Evolutionary conservation across 768 basidiomycete genomes (phyloP).

Genomic region (Calocybe gangraenosa): DNA sequence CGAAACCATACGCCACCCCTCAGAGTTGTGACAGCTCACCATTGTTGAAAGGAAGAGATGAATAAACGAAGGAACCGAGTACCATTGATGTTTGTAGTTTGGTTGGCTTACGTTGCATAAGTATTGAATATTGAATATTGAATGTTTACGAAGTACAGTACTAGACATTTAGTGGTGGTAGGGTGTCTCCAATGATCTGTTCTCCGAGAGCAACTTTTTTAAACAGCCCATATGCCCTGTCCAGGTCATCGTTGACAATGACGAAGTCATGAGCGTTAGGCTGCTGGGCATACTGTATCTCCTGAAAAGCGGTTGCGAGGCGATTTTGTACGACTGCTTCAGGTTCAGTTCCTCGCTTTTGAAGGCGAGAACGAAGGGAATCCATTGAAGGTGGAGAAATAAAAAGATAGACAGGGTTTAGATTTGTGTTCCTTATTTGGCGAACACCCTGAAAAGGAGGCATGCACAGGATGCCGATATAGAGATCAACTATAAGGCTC

Average conservation of each 20-base stretch:
- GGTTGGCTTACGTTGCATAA: too few relatives aligned
- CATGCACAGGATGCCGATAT: slow-evolving; percentile 10
- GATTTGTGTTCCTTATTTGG: slow-evolving; percentile 78
- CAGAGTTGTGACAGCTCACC: slow-evolving; percentile 46
- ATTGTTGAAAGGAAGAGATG: slow-evolving; percentile 20
- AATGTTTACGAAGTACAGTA: too few relatives aligned
- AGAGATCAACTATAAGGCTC: slow-evolving; percentile 18
- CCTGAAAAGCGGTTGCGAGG: slow-evolving; percentile 70
- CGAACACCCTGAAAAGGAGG: slow-evolving; percentile 71
- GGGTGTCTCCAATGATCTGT: slow-evolving; percentile 47
- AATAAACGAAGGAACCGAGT: not conserved
- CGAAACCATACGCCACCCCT: slow-evolving; percentile 69
- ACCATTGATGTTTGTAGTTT: not conserved
- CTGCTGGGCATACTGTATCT: slow-evolving; percentile 82
- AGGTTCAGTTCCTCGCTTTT: slow-evolving; percentile 80
- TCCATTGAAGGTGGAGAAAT: slow-evolving; percentile 82
- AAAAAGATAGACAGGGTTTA: slow-evolving; percentile 89
- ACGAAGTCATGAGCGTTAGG: slow-evolving; percentile 73
- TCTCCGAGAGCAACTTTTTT: slow-evolving; percentile 75
- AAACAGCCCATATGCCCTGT: slow-evolving; percentile 77
- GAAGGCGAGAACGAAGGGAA: slow-evolving; percentile 66
- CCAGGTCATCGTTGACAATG: slow-evolving; percentile 88
- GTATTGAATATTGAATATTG: too few relatives aligned
- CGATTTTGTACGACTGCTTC: slow-evolving; percentile 69
- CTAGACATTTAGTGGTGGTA: slow-evolving; percentile 60